Percentiles rank a stretch among this genome's conserved stretches.
Conservation (phyloP, 2,329 filamentous ascomycete species). For the Mycosphaerelloides madeirae region DNA sequence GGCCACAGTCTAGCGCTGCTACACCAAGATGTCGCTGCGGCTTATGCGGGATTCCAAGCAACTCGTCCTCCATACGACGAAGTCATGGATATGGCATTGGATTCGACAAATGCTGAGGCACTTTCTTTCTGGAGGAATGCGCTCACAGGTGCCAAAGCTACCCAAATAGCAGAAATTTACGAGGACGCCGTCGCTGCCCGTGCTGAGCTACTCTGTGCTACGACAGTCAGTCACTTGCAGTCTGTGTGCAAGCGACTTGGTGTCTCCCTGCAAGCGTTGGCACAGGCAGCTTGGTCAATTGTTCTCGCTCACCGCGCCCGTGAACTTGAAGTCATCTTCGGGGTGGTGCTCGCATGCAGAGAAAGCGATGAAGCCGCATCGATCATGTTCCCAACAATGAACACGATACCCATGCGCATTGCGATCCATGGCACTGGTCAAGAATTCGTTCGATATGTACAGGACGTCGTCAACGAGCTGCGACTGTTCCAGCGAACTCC, state of each 20-base stretch:
- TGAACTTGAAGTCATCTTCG: conserved; percentile 73
- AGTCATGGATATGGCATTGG: conserved; percentile 54
- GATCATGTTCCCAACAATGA: conserved; percentile 85
- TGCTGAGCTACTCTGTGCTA: conserved; percentile 42
- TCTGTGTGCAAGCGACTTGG: conserved; percentile 55
- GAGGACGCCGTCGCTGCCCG: conserved; percentile 35
- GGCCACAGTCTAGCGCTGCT: conserved; percentile 76
- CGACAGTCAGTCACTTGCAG: no score
- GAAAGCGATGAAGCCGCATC: conserved; percentile 64
- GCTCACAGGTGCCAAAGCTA: conserved; percentile 50
- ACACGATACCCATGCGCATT: conserved; percentile 71
- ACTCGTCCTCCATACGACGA: conserved; percentile 47
- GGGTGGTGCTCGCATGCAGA: conserved; percentile 78
- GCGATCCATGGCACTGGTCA: conserved; percentile 64
- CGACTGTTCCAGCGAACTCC: conserved; percentile 73
- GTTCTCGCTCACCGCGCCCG: conserved; percentile 59
- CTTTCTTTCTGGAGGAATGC: conserved; percentile 66
- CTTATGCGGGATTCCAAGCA: conserved; percentile 46
- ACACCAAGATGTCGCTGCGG: conserved; percentile 63
- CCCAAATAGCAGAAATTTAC: conserved; percentile 35
- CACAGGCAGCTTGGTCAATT: conserved; percentile 71
- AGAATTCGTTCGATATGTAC: conserved; percentile 67
- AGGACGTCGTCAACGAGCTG: conserved; percentile 62
- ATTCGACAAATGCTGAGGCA: conserved; percentile 45
- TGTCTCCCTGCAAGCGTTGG: conserved; percentile 71